phyloP scores from a whole-genome alignment of 768 basidiomycete species.

The Agaricus subrufescens region DNA sequence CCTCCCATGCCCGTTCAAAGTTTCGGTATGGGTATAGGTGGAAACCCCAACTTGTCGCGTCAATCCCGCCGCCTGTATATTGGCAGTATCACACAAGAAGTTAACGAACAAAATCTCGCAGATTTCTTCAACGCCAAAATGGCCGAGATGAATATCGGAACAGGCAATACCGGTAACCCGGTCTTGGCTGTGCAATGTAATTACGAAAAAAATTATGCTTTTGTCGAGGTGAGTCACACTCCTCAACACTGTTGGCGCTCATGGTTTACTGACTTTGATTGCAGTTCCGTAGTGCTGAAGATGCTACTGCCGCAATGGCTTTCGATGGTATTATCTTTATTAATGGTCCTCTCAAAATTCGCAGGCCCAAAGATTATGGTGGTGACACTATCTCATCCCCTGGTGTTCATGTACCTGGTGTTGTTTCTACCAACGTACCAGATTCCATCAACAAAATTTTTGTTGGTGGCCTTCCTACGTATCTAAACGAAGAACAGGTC shows the following conservation, averaged over 20 bases:
- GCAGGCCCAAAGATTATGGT: constrained; percentile 95
- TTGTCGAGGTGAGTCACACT: constrained; percentile 70
- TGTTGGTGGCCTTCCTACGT: constrained; percentile 91
- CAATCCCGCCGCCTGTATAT: constrained; percentile 96
- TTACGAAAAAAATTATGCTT: constrained; percentile 98
- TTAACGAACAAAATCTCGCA: constrained; percentile 87
- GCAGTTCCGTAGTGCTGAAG: constrained; percentile 97
- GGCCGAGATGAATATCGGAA: constrained; percentile 87
- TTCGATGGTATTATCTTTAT: constrained; percentile 97
- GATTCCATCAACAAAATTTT: constrained; percentile 99
- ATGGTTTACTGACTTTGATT: constrained; percentile 10
- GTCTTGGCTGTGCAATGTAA: constrained; percentile 94
- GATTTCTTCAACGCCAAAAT: constrained; percentile 97
- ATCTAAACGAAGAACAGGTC: constrained; percentile 97
- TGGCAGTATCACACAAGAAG: constrained; percentile 92
- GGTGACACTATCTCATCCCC: constrained; percentile 64
- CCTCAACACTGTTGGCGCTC: not conserved
- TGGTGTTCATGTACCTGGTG: constrained; percentile 84
- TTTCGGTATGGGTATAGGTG: constrained; percentile 83
- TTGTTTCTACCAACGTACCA: constrained; percentile 94
- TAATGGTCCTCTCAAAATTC: constrained; percentile 93
- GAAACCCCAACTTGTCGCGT: constrained; percentile 84
- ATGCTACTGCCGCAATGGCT: constrained; percentile 94
- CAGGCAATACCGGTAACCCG: constrained; percentile 81
- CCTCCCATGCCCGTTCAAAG: constrained; percentile 80